These are phyloP conservation scores for Myxozyma kluyveri DNA, from an alignment of 805 yeast genomes.

Conservation along the genomic window DNA sequence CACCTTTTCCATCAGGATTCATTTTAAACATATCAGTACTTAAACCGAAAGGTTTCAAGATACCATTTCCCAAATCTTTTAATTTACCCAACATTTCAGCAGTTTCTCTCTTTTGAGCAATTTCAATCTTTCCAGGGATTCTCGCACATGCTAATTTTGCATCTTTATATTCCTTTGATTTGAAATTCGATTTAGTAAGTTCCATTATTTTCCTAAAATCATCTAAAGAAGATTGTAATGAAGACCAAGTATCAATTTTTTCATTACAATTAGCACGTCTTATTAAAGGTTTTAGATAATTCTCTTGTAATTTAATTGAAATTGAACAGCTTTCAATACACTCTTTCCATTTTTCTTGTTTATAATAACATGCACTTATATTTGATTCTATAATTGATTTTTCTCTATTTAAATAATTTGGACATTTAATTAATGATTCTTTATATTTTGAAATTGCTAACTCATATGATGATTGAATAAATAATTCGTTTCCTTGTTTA, in stretches of 20 bases:
- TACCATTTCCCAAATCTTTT: conserved; percentile 37
- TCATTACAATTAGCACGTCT: conserved; percentile 69
- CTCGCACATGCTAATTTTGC: conserved; percentile 4
- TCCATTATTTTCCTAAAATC: conserved; percentile 30
- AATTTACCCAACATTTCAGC: conserved; percentile 36
- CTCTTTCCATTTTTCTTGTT: conserved; percentile 30
- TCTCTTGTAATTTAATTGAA: conserved; percentile 58
- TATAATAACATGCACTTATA: conserved; percentile 33
- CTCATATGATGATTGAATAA: conserved; percentile 19
- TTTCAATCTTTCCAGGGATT: conserved; percentile 28
- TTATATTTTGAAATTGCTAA: conserved; percentile 18
- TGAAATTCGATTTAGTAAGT: conserved; percentile 5
- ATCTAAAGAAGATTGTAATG: conserved; percentile 34
- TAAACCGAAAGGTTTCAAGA: conserved; percentile 36
- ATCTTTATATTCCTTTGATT: conserved; percentile 1
- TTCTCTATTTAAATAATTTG: conserved; percentile 14
- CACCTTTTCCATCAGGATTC: conserved; percentile 30
- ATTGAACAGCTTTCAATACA: conserved; percentile 65
- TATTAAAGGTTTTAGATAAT: conserved; percentile 67
- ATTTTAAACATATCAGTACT: conserved; percentile 36
- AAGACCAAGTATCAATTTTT: conserved; percentile 33
- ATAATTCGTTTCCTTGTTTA: conserved; percentile 38
- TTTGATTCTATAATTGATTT: conserved; percentile 32
- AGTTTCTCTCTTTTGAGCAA: conserved; percentile 34
- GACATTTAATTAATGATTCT: conserved; percentile 18